A percentile compares a stretch with the other conserved stretches of the same genome.
Conservation (phyloP, 139 green algal genomes). For the Chlorella sp. region DNA sequence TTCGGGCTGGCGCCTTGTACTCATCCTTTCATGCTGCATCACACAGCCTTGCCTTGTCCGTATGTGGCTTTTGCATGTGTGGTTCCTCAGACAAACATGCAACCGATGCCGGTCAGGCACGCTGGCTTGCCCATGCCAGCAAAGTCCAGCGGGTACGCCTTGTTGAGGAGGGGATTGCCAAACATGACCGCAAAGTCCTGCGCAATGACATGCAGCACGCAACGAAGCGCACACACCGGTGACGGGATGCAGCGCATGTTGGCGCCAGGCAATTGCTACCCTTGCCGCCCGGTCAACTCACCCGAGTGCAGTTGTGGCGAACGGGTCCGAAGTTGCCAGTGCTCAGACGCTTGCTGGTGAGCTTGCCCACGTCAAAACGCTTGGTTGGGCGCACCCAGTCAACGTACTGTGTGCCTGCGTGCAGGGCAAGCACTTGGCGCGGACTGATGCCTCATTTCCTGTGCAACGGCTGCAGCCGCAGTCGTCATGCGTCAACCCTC, state of each 20-base stretch:
- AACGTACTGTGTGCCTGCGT: conserved; percentile 11
- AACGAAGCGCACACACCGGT: background rate
- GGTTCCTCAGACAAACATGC: conserved; percentile 5
- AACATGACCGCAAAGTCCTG: conserved; percentile 25
- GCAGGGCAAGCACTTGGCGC: no score
- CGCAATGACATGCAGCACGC: conserved; percentile 1
- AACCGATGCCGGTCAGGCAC: conserved; percentile 8
- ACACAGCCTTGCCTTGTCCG: no score
- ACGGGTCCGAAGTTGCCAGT: conserved; percentile 14
- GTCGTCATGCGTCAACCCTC: no score
- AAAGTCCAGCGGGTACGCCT: conserved; percentile 12
- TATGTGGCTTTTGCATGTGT: no score
- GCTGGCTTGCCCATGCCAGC: background rate
- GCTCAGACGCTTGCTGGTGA: conserved; percentile 13
- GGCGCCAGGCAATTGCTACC: no score
- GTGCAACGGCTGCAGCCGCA: no score
- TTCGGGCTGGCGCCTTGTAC: no score
- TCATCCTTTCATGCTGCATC: no score
- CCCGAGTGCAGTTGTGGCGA: conserved; percentile 9
- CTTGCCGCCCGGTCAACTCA: no score
- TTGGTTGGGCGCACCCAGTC: conserved; percentile 21
- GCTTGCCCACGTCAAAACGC: conserved; percentile 22
- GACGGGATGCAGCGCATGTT: background rate
- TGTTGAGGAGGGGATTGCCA: conserved; percentile 13
- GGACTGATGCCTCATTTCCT: no score